phyloP scores from a whole-genome alignment of 495 filamentous ascomycete genomes.

The Xylaria telfairii region DNA sequence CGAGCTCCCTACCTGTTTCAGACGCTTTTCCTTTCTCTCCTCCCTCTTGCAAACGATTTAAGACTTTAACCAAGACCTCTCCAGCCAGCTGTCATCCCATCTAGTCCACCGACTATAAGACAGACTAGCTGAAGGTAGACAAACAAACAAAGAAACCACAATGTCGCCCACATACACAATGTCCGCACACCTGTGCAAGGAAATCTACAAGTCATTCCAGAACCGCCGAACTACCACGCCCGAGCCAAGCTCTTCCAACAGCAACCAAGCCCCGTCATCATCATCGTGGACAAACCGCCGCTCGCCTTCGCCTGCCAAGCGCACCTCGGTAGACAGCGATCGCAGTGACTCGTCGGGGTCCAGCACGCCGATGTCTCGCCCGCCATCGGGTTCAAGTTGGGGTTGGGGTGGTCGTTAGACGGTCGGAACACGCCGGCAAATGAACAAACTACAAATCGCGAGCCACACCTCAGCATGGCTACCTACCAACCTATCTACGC shows the following conservation, averaged over 20 bases:
- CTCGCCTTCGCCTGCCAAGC: constrained; percentile 48
- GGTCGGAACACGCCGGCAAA: too few species aligned
- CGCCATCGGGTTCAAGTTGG: constrained; percentile 34
- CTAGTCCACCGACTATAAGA: not conserved
- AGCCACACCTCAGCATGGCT: too few species aligned
- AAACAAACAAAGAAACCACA: constrained; percentile 7
- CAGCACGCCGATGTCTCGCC: constrained; percentile 17
- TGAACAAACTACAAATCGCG: not conserved
- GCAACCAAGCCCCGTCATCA: constrained; percentile 34
- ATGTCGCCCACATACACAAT: constrained; percentile 62
- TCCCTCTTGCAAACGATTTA: not conserved
- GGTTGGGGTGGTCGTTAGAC: constrained; percentile 33
- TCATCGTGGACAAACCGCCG: constrained; percentile 41
- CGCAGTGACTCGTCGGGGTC: constrained; percentile 36
- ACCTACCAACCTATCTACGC: constrained; percentile 21
- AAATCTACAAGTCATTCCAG: constrained; percentile 57
- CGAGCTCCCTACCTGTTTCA: constrained; percentile 5
- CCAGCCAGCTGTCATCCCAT: not conserved
- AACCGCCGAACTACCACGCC: constrained; percentile 45
- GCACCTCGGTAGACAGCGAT: constrained; percentile 49
- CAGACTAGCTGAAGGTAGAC: not conserved
- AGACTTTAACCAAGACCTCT: not conserved
- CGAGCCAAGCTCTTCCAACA: constrained; percentile 33
- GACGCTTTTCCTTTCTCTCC: not conserved
- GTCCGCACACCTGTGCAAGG: constrained; percentile 59